Evolutionary conservation across 1,284 basidiomycete genomes (phyloP), one percentile per base, ranked within the genome.

Genomic region (Melanopsichium pennsylvanicum): DNA sequence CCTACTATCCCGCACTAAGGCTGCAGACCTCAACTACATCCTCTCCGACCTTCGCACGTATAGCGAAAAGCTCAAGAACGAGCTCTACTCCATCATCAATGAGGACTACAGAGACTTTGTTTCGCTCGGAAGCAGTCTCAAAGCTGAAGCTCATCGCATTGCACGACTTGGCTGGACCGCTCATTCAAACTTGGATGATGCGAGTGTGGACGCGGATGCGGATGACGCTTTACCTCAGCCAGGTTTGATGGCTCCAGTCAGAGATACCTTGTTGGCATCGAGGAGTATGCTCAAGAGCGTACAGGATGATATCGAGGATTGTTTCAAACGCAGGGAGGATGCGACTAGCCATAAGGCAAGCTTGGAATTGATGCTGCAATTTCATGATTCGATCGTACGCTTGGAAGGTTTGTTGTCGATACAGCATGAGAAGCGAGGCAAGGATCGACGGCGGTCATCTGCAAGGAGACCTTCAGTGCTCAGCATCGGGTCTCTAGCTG

Each of bases 31-130:
- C 12, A 88, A 90, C 38, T 93, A 95, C 80, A 85, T 97, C 31
- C 88, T 93, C 47, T 83, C 86, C 15, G 93, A 98, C 79, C 85
- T 98, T 13, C 86, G 92, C 25, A 88, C 90, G 54, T 97, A 97
- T 82, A 85, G 92, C 55, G 86, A 87, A 0, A 85, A 86, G 13
- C 83, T 98, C 70, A 92, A 94, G 77, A 90, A 93, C 79, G 93
- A 96, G 80, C 86, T 98, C 25, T 92, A 97, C 25, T 88, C 88
- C 76, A 87, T 97, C 78, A 97, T 98, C 82, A 97, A 98, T 81
- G 90, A 93, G 76, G 94, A 97, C 82, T 97, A 97, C 81, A 93
- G 93, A 81, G 93, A 93, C 37, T 97, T 97, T 81, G 96, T 98
- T 70, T 92, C 90, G 70, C 85, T 98, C 21, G 94, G 93, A 4